Evolutionary conservation across 805 yeast species (phyloP), one percentile per base, ranked within the genome.

Genomic region (Candida mattraensis): DNA sequence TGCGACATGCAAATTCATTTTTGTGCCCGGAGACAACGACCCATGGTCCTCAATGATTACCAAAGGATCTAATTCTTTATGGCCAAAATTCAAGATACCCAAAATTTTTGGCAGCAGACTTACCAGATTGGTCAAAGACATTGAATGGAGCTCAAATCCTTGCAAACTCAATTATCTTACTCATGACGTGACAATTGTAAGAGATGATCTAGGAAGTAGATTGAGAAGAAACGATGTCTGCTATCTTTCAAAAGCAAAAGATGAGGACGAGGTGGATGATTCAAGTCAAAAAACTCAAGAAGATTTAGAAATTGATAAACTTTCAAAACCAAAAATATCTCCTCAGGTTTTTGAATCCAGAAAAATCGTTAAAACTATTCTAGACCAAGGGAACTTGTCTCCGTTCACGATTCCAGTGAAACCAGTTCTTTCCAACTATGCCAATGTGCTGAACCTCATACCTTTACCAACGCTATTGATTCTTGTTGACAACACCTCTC

Each of bases 21-120:
- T 93, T 40, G 66, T 91, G 1, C 97, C 98, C 0, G 98, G 99
- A 1, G 76, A 78, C 26, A 84, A 87, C 48, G 99, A 93, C 61
- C 96, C 96, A 0, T 93, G 98, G 97, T 80, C 80, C 22, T 76
- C 93, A 1, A 67, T 80, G 36, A 74, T 72, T 30, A 72, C 84
- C 1, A 68, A 81, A 32, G 88, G 91, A 4, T 67, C 80, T 0
- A 59, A 70, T 28, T 60, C 75, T 1, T 44, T 71, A 7, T 80
- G 87, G 80, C 99, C 99, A 0, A 84, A 82, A 51, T 64, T 68
- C 13, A 69, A 78, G 0, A 71, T 93, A 2, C 95, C 98, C 0
- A 64, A 68, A 17, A 62, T 83, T 2, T 89, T 91, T 54, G 78
- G 85, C 3, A 77, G 71, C 39, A 69, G 93, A 41, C 61, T 91